These are phyloP conservation scores for Xylaria sp. DNA, from an alignment of 2,329 filamentous ascomycete genomes.

Conservation along the genomic window DNA sequence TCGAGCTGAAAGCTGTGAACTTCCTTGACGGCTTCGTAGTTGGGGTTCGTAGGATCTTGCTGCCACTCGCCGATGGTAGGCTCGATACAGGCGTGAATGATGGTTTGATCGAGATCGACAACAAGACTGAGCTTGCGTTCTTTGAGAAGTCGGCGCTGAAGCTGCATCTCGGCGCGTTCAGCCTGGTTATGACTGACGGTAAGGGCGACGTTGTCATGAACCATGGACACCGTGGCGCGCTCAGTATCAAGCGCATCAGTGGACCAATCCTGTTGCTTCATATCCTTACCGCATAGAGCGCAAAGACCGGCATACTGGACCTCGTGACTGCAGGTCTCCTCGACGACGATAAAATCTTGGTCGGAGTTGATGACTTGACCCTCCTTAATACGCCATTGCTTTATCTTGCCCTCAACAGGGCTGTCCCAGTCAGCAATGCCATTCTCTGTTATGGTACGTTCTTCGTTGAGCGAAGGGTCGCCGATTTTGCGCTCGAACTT, in stretches of 20 bases:
- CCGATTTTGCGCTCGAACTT: conserved; percentile 71
- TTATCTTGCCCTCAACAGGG: conserved; percentile 73
- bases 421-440: conserved; percentile 74
- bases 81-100: conserved; percentile 96
- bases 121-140: conserved; percentile 85
- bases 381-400: conserved; percentile 67
- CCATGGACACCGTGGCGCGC: conserved; percentile 90
- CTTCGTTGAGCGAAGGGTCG: conserved; percentile 55
- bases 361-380: conserved; percentile 59
- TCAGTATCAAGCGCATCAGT: conserved; percentile 72
- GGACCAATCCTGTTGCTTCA: conserved; percentile 86
- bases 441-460: conserved; percentile 62
- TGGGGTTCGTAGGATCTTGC: conserved; percentile 79
- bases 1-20: conserved; percentile 88
- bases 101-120: conserved; percentile 95
- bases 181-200: conserved; percentile 82
- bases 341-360: conserved; percentile 63
- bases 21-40: conserved; percentile 83
- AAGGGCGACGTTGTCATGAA: conserved; percentile 82
- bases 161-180: conserved; percentile 73
- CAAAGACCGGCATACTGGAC: conserved; percentile 89
- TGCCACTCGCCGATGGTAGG: conserved; percentile 96
- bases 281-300: conserved; percentile 88
- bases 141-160: conserved; percentile 74
- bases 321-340: conserved; percentile 87